phyloP scores from a whole-genome alignment of 345 rosid species.

The Luvunga scandens region DNA sequence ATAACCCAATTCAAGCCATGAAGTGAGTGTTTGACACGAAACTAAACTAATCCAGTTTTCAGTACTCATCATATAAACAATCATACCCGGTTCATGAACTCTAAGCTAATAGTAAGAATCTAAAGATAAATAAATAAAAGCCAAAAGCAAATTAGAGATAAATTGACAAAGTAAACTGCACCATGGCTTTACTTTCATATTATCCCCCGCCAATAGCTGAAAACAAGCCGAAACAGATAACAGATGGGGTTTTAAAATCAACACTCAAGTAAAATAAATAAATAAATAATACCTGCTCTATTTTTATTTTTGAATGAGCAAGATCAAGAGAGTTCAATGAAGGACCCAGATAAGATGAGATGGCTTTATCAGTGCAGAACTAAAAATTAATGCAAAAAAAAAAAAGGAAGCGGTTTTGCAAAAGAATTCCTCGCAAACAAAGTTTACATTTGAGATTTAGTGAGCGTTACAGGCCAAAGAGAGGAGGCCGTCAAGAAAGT shows the following conservation, averaged over 20 bases:
- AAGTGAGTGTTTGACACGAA: not conserved
- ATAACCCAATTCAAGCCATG: slow-evolving; percentile 3
- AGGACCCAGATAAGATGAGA: not conserved
- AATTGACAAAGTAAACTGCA: not conserved
- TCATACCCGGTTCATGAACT: slow-evolving; percentile 3
- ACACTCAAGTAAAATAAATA: not conserved
- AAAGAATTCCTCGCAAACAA: not conserved
- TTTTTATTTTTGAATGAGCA: not conserved
- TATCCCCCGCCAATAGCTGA: not conserved
- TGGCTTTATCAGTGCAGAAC: not conserved
- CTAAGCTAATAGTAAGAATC: not conserved
- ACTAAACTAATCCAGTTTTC: slow-evolving; percentile 5
- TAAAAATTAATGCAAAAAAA: not conserved
- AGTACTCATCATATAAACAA: not conserved
- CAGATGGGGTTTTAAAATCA: not conserved
- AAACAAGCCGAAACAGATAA: not conserved
- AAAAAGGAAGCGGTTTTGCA: not conserved
- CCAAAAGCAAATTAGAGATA: slow-evolving; percentile 4
- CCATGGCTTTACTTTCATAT: not conserved
- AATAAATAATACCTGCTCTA: not conserved
- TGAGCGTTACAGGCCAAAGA: not conserved
- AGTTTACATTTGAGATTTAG: not conserved
- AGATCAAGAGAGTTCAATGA: not conserved
- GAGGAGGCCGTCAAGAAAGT: not conserved
- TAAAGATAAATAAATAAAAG: not conserved